phyloP scores from a whole-genome alignment of 1,284 basidiomycete species.

The Ustilago shanxiensis region DNA sequence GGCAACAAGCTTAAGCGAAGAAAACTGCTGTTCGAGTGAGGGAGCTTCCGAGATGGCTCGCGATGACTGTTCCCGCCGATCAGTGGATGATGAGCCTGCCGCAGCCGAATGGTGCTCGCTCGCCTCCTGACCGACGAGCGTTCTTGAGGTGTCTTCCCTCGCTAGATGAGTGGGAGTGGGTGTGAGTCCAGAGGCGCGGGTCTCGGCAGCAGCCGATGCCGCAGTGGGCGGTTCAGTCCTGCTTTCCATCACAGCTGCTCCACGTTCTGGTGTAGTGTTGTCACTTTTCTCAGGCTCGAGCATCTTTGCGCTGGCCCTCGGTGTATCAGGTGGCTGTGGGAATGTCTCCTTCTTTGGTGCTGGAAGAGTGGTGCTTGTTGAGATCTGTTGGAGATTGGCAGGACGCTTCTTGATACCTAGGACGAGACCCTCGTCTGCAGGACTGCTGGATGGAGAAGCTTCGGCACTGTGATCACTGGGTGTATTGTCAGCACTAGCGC shows the following conservation, averaged over 20 bases:
- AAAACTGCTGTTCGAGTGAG: constrained; percentile 23
- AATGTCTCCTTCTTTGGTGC: constrained; percentile 34
- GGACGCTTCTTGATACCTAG: constrained; percentile 58
- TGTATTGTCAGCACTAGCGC: constrained; percentile 46
- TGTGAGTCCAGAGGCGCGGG: constrained; percentile 4
- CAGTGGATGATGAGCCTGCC: constrained; percentile 5
- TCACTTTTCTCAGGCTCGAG: constrained; percentile 20
- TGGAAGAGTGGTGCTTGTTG: constrained; percentile 27
- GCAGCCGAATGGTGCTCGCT: constrained; percentile 3
- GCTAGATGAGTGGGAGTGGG: constrained; percentile 12
- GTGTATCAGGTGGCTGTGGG: constrained; percentile 41
- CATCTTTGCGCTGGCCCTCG: constrained; percentile 31
- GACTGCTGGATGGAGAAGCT: constrained; percentile 39
- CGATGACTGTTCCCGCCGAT: constrained; percentile 8
- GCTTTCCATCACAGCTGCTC: neutral
- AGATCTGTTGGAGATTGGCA: constrained; percentile 17
- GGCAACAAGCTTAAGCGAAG: constrained; percentile 23
- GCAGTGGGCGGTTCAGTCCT: neutral
- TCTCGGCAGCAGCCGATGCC: neutral
- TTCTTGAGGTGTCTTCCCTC: constrained; percentile 40
- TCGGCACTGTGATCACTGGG: constrained; percentile 40
- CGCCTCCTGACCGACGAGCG: constrained; percentile 19
- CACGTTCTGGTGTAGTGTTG: constrained; percentile 11
- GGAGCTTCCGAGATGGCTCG: constrained; percentile 14
- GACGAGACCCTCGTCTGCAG: constrained; percentile 50